These are phyloP conservation scores for Geotrichum cucujoidarum DNA, from an alignment of 1,139 yeast genomes.

Conservation along the genomic window DNA sequence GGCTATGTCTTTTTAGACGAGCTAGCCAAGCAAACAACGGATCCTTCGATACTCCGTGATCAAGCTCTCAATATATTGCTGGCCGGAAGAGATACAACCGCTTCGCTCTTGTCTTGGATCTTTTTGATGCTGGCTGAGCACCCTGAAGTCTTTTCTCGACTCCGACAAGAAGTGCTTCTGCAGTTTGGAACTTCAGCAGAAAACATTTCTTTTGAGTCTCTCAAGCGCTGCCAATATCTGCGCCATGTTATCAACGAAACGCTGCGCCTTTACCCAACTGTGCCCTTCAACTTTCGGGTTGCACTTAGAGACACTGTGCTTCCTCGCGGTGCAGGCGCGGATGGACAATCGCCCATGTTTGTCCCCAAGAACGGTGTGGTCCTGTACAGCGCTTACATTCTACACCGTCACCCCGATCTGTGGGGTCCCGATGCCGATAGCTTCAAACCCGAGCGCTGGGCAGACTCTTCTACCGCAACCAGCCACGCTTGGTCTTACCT, in stretches of 20 bases:
- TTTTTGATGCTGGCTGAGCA: slow-evolving; percentile 44
- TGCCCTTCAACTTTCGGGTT: slow-evolving; percentile 29
- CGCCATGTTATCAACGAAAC: slow-evolving; percentile 29
- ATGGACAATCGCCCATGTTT: slow-evolving; percentile 42
- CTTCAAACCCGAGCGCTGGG: slow-evolving; percentile 54
- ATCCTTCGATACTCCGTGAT: slow-evolving; percentile 45
- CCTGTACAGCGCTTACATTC: slow-evolving; percentile 42
- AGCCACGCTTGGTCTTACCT: slow-evolving; percentile 33
- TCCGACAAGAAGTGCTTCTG: slow-evolving; percentile 37
- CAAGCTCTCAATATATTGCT: slow-evolving; percentile 48
- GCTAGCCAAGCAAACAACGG: slow-evolving; percentile 46
- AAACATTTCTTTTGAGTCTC: slow-evolving; percentile 41
- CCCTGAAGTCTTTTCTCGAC: slow-evolving; percentile 38
- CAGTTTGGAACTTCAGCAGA: slow-evolving; percentile 28
- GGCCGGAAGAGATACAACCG: slow-evolving; percentile 54
- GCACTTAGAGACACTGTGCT: slow-evolving; percentile 38
- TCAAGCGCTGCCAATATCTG: slow-evolving; percentile 39
- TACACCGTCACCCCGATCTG: slow-evolving; percentile 43
- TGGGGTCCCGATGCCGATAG: slow-evolving; percentile 48
- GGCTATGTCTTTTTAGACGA: slow-evolving; percentile 46
- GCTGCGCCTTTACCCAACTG: slow-evolving; percentile 30
- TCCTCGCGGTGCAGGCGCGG: slow-evolving; percentile 49
- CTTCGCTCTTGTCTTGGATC: slow-evolving; percentile 45
- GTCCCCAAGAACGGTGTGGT: slow-evolving; percentile 47
- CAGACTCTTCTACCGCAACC: slow-evolving; percentile 29